phyloP scores from a whole-genome alignment of 2,329 filamentous ascomycete species.

The Stylonectria norvegica region DNA sequence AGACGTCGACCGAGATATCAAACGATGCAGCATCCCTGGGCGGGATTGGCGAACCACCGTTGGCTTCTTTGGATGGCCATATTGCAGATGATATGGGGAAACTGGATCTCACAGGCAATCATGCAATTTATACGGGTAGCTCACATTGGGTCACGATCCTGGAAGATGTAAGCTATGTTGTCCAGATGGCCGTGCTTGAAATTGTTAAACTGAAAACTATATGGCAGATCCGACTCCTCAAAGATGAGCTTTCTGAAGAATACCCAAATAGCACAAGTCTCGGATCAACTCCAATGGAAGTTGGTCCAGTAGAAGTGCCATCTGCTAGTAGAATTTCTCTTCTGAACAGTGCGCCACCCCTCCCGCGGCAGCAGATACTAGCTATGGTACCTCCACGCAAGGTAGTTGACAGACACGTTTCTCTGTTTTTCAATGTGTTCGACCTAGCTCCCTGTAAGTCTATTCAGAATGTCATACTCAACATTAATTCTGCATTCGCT shows the following conservation, averaged over 20 bases:
- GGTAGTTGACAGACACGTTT: conserved; percentile 17
- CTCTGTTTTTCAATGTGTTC: conserved; percentile 18
- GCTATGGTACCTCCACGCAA: conserved; percentile 12
- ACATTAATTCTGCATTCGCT: background rate
- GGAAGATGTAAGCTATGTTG: conserved; percentile 3
- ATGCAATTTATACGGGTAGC: conserved; percentile 6
- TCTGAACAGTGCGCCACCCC: background rate
- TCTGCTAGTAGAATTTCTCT: background rate
- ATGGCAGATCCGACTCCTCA: background rate
- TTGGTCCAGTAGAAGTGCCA: background rate
- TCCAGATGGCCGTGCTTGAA: background rate
- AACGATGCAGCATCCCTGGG: background rate
- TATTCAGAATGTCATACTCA: background rate
- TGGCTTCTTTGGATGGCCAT: background rate
- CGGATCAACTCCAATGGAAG: conserved; percentile 1
- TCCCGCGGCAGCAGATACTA: conserved; percentile 10
- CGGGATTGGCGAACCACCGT: background rate
- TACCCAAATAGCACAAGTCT: background rate
- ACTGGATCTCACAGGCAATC: conserved; percentile 3
- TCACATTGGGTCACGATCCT: conserved; percentile 8
- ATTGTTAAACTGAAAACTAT: too few species aligned
- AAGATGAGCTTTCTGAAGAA: background rate
- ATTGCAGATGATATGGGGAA: conserved; percentile 4
- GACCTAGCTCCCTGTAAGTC: conserved; percentile 10
- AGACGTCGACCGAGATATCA: conserved; percentile 1